phyloP scores from a whole-genome alignment of 2,329 filamentous ascomycete species.

The Cadophora sp. region DNA sequence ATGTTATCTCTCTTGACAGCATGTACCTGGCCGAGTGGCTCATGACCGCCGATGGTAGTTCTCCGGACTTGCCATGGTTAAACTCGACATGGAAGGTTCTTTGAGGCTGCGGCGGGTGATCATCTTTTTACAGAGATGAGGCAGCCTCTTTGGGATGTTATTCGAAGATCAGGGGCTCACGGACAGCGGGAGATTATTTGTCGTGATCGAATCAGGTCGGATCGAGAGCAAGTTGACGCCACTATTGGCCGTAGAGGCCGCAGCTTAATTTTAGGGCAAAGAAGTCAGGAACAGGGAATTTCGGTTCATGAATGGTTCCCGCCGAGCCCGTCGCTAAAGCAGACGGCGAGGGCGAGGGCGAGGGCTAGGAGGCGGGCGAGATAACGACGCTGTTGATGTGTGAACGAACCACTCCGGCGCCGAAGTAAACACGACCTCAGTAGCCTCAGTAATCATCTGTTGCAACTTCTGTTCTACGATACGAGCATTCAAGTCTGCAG shows the following conservation, averaged over 20 bases:
- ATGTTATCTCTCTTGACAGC: background rate
- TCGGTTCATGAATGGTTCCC: slow-evolving; percentile 7
- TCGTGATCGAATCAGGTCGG: background rate
- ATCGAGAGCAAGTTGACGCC: slow-evolving; percentile 2
- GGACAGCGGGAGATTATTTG: slow-evolving; percentile 14
- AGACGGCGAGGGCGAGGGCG: background rate
- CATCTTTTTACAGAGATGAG: slow-evolving; percentile 12
- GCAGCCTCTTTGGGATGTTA: slow-evolving; percentile 2
- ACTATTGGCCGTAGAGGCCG: slow-evolving; percentile 16
- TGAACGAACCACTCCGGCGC: slow-evolving; percentile 1
- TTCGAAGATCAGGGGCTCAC: slow-evolving; percentile 14
- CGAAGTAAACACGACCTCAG: background rate
- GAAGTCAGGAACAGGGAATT: background rate
- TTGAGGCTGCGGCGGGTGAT: background rate
- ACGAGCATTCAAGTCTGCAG: background rate
- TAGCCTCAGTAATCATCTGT: background rate
- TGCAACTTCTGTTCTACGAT: background rate
- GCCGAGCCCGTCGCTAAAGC: slow-evolving; percentile 8
- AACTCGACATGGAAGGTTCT: slow-evolving; percentile 10
- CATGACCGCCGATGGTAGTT: background rate
- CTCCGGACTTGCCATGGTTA: background rate
- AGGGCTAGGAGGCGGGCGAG: background rate
- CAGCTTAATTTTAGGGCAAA: slow-evolving; percentile 8
- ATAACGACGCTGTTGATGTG: slow-evolving; percentile 11
- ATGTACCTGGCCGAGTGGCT: background rate